These are phyloP conservation scores for Sordariomycetes sp. DNA, from an alignment of 2,329 filamentous ascomycete species.

Conservation along the genomic window DNA sequence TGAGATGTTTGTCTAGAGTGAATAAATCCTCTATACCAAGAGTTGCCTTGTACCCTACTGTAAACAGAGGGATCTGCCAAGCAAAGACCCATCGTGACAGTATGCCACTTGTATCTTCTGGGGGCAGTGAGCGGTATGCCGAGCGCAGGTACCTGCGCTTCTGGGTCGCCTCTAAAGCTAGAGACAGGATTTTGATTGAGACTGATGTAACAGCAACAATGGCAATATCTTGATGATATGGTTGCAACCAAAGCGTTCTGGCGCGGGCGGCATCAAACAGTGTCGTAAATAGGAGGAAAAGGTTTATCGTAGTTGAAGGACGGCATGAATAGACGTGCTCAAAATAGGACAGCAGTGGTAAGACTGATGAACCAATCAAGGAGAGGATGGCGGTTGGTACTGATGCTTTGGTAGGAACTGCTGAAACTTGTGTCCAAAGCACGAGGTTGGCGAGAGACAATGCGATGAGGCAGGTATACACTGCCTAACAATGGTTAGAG, in stretches of 20 bases:
- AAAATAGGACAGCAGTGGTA: slow-evolving; percentile 3
- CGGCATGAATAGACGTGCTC: slow-evolving; percentile 5
- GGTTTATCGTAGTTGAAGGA: slow-evolving; percentile 5
- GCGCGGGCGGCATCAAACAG: slow-evolving; percentile 4
- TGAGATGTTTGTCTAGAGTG: slow-evolving; percentile 5
- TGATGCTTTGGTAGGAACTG: slow-evolving; percentile 3
- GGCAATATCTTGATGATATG: neutral
- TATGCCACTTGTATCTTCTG: slow-evolving; percentile 4
- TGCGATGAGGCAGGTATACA: neutral
- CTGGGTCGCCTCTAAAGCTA: slow-evolving; percentile 3
- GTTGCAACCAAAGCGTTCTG: slow-evolving; percentile 5
- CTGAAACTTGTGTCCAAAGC: slow-evolving; percentile 4
- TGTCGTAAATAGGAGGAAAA: slow-evolving; percentile 4
- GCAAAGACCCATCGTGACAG: slow-evolving; percentile 5
- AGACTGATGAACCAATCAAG: slow-evolving; percentile 4
- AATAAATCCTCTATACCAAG: slow-evolving; percentile 5
- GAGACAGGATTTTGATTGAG: slow-evolving; percentile 3
- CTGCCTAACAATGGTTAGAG: neutral
- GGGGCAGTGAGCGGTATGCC: slow-evolving; percentile 1
- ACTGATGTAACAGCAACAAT: slow-evolving; percentile 1
- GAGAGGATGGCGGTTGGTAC: slow-evolving; percentile 2
- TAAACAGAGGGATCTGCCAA: slow-evolving; percentile 6
- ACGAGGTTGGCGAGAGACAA: slow-evolving; percentile 1
- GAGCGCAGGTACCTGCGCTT: slow-evolving; percentile 4
- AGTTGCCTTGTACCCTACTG: slow-evolving; percentile 2